These are phyloP conservation scores for Lithospermum erythrorhizon DNA, from an alignment of 257 asterid genomes.

Conservation along the genomic window DNA sequence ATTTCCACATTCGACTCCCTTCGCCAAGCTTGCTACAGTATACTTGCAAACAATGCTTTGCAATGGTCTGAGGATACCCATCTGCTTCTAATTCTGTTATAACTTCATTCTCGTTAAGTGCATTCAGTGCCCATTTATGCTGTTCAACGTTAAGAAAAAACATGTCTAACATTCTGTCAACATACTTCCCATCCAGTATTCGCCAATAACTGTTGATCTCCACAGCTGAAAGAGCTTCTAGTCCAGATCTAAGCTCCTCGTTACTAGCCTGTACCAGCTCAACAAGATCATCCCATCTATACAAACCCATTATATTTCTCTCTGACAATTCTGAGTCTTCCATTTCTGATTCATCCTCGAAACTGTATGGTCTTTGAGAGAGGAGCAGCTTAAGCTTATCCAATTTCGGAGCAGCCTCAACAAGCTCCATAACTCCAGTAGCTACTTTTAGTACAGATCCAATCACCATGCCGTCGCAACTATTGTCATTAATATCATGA, in stretches of 20 bases:
- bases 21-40: slow-evolving; percentile 42
- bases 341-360: slow-evolving; percentile 46
- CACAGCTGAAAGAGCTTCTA: slow-evolving; percentile 50
- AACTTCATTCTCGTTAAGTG: slow-evolving; percentile 62
- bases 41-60: slow-evolving; percentile 54
- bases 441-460: slow-evolving; percentile 67
- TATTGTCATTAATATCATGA: slow-evolving; percentile 20
- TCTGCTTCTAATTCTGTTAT: slow-evolving; percentile 45
- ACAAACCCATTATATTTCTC: slow-evolving; percentile 27
- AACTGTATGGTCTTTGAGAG: slow-evolving; percentile 55
- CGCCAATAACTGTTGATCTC: slow-evolving; percentile 90
- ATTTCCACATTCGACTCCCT: slow-evolving; percentile 41
- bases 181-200: slow-evolving; percentile 52
- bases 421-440: slow-evolving; percentile 78
- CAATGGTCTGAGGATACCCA: slow-evolving; percentile 59
- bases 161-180: slow-evolving; percentile 48
- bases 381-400: slow-evolving; percentile 76
- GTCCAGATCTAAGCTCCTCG: slow-evolving; percentile 50
- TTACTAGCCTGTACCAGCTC: slow-evolving; percentile 76
- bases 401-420: slow-evolving; percentile 77
- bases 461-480: slow-evolving; percentile 21
- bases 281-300: slow-evolving; percentile 73
- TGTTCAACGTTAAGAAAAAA: slow-evolving; percentile 46
- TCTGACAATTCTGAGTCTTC: slow-evolving; percentile 31
- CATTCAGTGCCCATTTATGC: slow-evolving; percentile 59